These are phyloP conservation scores for Arachnomyces sp. DNA, from an alignment of 2,329 filamentous ascomycete genomes.

Conservation along the genomic window DNA sequence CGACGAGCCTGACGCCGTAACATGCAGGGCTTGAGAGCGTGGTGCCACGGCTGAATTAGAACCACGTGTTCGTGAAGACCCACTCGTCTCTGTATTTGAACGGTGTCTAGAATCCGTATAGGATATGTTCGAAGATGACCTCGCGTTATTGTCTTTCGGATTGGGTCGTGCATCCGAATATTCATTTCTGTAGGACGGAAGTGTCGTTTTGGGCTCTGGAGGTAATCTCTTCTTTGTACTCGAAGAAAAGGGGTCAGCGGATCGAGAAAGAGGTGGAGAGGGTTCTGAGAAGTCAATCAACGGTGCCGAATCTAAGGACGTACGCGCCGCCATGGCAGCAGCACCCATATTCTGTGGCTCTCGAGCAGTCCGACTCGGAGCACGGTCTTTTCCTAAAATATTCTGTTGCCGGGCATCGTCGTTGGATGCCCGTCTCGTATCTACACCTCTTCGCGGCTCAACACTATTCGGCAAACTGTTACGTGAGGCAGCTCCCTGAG, in stretches of 20 bases:
- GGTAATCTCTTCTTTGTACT: constrained; percentile 22
- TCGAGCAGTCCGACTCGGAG: too few relatives aligned
- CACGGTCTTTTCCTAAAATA: too few relatives aligned
- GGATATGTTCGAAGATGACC: too few relatives aligned
- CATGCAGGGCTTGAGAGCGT: too few relatives aligned
- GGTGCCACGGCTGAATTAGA: too few relatives aligned
- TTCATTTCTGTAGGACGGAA: constrained; percentile 28
- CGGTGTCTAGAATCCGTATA: too few relatives aligned
- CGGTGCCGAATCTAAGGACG: constrained; percentile 4
- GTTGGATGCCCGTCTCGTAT: too few relatives aligned
- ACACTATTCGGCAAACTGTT: constrained; percentile 20
- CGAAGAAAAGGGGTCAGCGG: constrained; percentile 9
- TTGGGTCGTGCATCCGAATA: constrained; percentile 25
- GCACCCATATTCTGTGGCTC: constrained; percentile 5
- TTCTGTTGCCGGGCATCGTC: too few relatives aligned
- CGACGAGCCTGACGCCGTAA: constrained; percentile 11
- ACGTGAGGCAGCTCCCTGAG: constrained; percentile 16
- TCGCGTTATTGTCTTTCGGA: too few relatives aligned
- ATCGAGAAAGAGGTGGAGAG: constrained; percentile 12
- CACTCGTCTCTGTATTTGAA: too few relatives aligned
- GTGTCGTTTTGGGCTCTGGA: constrained; percentile 32
- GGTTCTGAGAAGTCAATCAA: constrained; percentile 5
- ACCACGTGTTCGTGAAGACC: too few relatives aligned
- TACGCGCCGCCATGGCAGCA: constrained; percentile 11
- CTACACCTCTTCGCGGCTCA: constrained; percentile 10